Conservation (phyloP, 495 filamentous ascomycete species). For the Penicillium maclennaniae region DNA sequence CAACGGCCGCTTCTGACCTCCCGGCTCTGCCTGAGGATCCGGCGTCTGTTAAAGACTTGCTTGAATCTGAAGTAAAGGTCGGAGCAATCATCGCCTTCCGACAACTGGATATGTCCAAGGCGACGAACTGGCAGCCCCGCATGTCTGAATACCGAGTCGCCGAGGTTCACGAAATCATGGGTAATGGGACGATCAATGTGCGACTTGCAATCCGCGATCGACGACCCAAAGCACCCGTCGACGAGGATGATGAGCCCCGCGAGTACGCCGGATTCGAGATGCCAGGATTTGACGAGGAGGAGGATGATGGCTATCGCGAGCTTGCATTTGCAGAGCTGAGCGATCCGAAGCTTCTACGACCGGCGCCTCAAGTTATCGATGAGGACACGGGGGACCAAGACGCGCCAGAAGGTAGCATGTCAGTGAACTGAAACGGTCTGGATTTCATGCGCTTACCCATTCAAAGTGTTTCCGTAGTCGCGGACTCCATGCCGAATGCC, state of each 20-base stretch:
- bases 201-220: constrained; percentile 69
- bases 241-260: constrained; percentile 52
- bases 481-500: constrained; percentile 23
- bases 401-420: constrained; percentile 36
- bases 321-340: constrained; percentile 54
- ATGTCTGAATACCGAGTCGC: constrained; percentile 66
- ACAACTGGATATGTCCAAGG: constrained; percentile 66
- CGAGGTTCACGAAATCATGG: constrained; percentile 51
- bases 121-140: constrained; percentile 73
- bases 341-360: constrained; percentile 58
- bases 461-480: constrained; percentile 33
- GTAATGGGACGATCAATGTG: constrained; percentile 50
- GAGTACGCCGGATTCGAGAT: constrained; percentile 65
- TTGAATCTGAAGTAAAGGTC: constrained; percentile 46
- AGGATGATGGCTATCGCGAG: constrained; percentile 52
- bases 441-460: constrained; percentile 31
- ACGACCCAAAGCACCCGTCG: constrained; percentile 43
- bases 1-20: constrained; percentile 45
- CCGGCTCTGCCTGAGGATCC: constrained; percentile 64
- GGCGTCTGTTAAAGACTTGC: constrained; percentile 50
- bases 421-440: constrained; percentile 37
- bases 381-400: constrained; percentile 11
- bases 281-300: constrained; percentile 52
- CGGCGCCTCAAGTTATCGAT: constrained; percentile 14
- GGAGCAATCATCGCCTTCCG: constrained; percentile 80